Conservation (phyloP, 805 yeast species). For the Schwanniomyces sp. region DNA sequence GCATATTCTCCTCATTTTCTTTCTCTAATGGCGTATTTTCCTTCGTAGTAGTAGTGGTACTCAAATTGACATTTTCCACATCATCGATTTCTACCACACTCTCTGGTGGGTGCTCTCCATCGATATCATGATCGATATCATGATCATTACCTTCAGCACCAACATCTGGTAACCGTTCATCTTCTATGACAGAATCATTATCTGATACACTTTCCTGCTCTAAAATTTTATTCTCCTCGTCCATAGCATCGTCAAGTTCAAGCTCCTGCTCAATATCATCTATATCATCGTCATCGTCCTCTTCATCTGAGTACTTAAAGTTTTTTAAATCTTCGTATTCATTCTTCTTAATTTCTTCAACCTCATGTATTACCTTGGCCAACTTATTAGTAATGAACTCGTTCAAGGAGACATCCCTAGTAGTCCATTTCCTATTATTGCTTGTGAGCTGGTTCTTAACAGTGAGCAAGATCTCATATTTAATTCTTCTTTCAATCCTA, state of each 20-base stretch:
- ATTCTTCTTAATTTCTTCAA: conserved; percentile 25
- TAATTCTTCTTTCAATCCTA: conserved; percentile 30
- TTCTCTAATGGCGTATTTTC: background rate
- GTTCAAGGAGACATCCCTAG: conserved; percentile 28
- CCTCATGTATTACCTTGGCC: conserved; percentile 22
- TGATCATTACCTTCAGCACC: conserved; percentile 12
- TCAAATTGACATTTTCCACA: conserved; percentile 2
- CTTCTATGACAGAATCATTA: background rate
- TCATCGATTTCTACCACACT: conserved; percentile 3
- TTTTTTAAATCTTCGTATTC: conserved; percentile 28
- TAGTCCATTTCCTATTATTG: conserved; percentile 35
- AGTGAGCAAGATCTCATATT: conserved; percentile 32
- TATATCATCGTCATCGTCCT: conserved; percentile 21
- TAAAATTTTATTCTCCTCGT: background rate
- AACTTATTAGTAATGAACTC: conserved; percentile 29
- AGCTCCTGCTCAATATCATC: conserved; percentile 2
- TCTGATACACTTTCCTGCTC: background rate
- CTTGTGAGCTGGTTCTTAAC: conserved; percentile 29
- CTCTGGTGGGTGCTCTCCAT: conserved; percentile 4
- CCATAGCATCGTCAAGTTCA: conserved; percentile 11
- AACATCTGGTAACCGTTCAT: conserved; percentile 8
- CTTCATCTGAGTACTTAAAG: conserved; percentile 18
- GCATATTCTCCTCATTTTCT: conserved; percentile 9
- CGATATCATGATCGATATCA: too few relatives aligned
- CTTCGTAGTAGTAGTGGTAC: background rate